phyloP scores from a whole-genome alignment of 129 eudicot species.

The Silybum marianum region DNA sequence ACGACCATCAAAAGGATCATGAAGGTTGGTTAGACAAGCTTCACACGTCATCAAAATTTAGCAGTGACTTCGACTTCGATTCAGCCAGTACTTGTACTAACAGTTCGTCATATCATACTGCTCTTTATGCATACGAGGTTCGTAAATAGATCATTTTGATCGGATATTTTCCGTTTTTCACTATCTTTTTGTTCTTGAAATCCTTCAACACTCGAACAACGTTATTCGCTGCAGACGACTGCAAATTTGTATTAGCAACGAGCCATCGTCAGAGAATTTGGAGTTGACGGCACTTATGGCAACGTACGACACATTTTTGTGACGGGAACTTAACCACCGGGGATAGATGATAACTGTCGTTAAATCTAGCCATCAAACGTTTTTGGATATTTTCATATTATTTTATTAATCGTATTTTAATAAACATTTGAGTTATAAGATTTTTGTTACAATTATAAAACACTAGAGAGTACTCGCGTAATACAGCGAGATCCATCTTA shows the following conservation, averaged over 20 bases:
- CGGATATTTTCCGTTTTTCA: not conserved
- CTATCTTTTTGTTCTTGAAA: not conserved
- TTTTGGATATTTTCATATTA: not conserved
- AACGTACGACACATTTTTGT: not conserved
- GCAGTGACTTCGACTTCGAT: conserved; percentile 34
- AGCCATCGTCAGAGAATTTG: not conserved
- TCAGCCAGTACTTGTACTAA: conserved; percentile 26
- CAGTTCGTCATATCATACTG: conserved; percentile 30
- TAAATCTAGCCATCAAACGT: not conserved
- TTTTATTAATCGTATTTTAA: not conserved
- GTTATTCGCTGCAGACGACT: conserved; percentile 20
- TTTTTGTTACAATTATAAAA: not conserved
- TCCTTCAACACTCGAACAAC: not conserved
- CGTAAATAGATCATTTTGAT: not conserved
- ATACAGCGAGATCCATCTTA: no score
- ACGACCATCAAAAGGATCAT: conserved; percentile 31
- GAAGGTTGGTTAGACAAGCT: conserved; percentile 44
- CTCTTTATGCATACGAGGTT: conserved; percentile 41
- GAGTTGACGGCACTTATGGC: not conserved
- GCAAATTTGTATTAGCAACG: conserved; percentile 25
- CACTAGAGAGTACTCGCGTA: no score
- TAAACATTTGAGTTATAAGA: not conserved
- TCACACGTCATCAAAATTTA: conserved; percentile 36
- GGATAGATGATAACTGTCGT: not conserved
- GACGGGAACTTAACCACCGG: not conserved